These are phyloP conservation scores for Ramaria sp. DNA, from an alignment of 768 basidiomycete species.

Conservation along the genomic window DNA sequence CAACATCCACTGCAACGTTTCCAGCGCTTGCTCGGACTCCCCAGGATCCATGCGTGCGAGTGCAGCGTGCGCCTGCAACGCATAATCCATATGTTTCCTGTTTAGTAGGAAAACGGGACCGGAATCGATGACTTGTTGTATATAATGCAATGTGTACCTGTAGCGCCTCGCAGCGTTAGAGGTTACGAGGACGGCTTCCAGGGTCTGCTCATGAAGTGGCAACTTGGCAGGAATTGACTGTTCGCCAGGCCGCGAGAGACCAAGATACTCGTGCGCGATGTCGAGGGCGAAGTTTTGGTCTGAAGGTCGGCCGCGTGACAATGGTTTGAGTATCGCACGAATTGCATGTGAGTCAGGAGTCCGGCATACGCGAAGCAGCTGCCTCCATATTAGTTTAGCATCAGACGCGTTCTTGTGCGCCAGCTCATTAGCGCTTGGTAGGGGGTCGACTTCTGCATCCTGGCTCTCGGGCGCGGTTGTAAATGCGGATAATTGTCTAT, in stretches of 20 bases:
- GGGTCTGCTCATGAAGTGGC: conserved; percentile 34
- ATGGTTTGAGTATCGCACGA: conserved; percentile 39
- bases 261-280: conserved; percentile 51
- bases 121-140: conserved; percentile 45
- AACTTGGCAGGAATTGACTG: conserved; percentile 24
- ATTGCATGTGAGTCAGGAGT: conserved; percentile 42
- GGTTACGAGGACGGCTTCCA: conserved; percentile 44
- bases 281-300: conserved; percentile 62
- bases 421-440: not conserved
- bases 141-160: conserved; percentile 42
- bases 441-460: not conserved
- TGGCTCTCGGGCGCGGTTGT: not conserved
- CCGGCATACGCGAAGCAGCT: conserved; percentile 41
- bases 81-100: conserved; percentile 42
- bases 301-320: conserved; percentile 42
- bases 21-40: conserved; percentile 40
- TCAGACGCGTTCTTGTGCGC: conserved; percentile 42
- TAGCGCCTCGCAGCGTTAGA: conserved; percentile 42
- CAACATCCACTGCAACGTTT: conserved; percentile 61
- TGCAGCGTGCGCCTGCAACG: conserved; percentile 40
- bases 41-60: conserved; percentile 31
- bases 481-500: conserved; percentile 13
- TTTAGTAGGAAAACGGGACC: conserved; percentile 32
- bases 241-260: conserved; percentile 42
- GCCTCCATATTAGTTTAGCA: conserved; percentile 61